Conservation (phyloP, 768 basidiomycete species). For the Tulasnella sp. region DNA sequence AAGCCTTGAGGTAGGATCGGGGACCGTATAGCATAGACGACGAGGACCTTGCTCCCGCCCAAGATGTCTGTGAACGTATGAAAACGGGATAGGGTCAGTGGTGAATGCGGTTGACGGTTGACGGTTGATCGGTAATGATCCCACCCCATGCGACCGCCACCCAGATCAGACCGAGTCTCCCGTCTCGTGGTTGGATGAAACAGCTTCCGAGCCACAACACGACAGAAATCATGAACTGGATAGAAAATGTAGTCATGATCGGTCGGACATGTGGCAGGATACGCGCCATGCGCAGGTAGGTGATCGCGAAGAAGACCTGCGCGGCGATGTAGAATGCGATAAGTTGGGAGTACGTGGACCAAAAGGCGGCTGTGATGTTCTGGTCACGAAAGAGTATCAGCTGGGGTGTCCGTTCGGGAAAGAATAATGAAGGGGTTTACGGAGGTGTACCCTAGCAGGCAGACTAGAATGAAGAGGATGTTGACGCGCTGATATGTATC, state of each 20-base stretch:
- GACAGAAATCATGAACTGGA: not conserved
- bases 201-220: slow-evolving; percentile 5
- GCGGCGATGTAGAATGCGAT: slow-evolving; percentile 9
- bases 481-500: not conserved
- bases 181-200: not conserved
- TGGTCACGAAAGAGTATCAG: not conserved
- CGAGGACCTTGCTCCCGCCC: not conserved
- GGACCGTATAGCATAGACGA: not conserved
- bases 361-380: slow-evolving; percentile 5
- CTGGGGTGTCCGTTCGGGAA: not conserved
- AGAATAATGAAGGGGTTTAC: not conserved
- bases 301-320: not conserved
- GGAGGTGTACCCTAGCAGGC: slow-evolving; percentile 4
- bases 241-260: not conserved
- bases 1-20: not conserved
- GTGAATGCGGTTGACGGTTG: too few species aligned
- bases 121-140: not conserved
- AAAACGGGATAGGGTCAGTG: too few species aligned
- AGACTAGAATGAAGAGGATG: slow-evolving; percentile 10
- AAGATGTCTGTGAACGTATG: not conserved
- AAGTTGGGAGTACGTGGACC: slow-evolving; percentile 1
- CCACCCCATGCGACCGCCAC: slow-evolving; percentile 1
- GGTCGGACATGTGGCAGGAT: not conserved
- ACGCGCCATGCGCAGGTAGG: not conserved
- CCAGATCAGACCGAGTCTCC: not conserved